These are phyloP conservation scores for Coniochaeta sp. DNA, from an alignment of 2,329 filamentous ascomycete species.

Conservation along the genomic window DNA sequence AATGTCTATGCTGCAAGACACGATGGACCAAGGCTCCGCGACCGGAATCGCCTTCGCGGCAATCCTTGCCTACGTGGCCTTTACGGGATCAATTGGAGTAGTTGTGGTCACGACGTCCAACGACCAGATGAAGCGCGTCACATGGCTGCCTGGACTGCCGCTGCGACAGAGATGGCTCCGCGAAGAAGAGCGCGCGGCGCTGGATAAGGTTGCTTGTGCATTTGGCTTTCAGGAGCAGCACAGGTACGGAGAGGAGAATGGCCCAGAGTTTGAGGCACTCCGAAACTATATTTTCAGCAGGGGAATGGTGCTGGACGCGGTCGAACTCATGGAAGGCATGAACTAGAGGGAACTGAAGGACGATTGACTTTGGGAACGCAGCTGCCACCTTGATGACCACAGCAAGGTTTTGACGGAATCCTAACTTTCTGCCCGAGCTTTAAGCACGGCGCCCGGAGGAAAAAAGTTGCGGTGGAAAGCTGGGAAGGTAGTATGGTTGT, in stretches of 20 bases:
- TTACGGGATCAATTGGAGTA: conserved; percentile 74
- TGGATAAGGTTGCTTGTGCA: conserved; percentile 78
- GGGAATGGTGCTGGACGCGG: conserved; percentile 84
- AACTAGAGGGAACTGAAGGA: conserved; percentile 19
- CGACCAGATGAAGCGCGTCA: conserved; percentile 91
- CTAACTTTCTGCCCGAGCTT: neutral
- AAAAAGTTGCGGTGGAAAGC: neutral
- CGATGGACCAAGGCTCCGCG: conserved; percentile 69
- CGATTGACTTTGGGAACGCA: neutral
- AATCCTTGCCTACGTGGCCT: conserved; percentile 74
- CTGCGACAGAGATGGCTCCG: conserved; percentile 76
- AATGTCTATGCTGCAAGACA: conserved; percentile 58
- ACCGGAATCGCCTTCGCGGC: conserved; percentile 75
- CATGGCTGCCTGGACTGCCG: conserved; percentile 78
- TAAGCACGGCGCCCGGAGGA: neutral
- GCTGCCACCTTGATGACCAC: neutral
- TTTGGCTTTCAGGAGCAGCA: conserved; percentile 86
- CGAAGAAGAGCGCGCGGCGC: conserved; percentile 81
- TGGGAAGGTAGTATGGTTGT: neutral
- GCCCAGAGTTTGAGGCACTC: conserved; percentile 80
- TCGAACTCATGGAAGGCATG: conserved; percentile 92
- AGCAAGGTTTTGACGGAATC: neutral
- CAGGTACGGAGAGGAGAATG: conserved; percentile 83
- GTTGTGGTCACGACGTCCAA: conserved; percentile 82
- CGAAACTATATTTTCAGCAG: conserved; percentile 75